Conservation (phyloP, 495 filamentous ascomycete species). For the Massariosphaeria phaeospora region DNA sequence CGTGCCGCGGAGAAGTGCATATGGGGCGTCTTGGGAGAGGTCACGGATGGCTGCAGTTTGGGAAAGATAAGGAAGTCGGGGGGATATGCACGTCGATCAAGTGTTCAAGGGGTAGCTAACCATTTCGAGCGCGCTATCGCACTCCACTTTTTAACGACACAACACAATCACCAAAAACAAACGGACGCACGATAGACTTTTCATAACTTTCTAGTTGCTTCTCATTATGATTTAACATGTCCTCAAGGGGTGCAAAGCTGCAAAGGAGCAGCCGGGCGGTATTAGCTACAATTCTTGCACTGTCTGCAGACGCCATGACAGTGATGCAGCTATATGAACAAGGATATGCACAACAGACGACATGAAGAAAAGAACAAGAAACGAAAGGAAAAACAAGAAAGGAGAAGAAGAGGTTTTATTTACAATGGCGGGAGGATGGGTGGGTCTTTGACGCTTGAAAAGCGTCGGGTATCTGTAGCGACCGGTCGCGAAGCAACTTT, state of each 20-base stretch:
- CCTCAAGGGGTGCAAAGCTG: neutral
- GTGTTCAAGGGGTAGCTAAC: too few species aligned
- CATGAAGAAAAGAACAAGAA: neutral
- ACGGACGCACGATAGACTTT: too few species aligned
- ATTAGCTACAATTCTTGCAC: conserved; percentile 22
- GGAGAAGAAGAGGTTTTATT: conserved; percentile 7
- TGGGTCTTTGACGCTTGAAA: neutral
- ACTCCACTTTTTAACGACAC: too few species aligned
- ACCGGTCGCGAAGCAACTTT: conserved; percentile 23
- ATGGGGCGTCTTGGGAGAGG: too few species aligned
- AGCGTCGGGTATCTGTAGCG: conserved; percentile 34
- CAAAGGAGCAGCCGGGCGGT: neutral
- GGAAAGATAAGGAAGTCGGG: too few species aligned
- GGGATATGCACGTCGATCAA: too few species aligned
- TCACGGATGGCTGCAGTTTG: too few species aligned
- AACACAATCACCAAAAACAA: too few species aligned
- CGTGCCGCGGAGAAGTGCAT: conserved; percentile 16
- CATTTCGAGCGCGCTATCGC: too few species aligned
- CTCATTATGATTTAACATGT: conserved; percentile 22
- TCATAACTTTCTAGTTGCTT: too few species aligned
- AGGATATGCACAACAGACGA: conserved; percentile 1
- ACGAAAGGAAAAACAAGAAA: conserved; percentile 1
- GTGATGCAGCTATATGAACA: conserved; percentile 6
- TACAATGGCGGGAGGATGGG: conserved; percentile 4
- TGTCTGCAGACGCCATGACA: conserved; percentile 1